Conservation (phyloP, 768 basidiomycete genomes). For the Collybiopsis confluens region DNA sequence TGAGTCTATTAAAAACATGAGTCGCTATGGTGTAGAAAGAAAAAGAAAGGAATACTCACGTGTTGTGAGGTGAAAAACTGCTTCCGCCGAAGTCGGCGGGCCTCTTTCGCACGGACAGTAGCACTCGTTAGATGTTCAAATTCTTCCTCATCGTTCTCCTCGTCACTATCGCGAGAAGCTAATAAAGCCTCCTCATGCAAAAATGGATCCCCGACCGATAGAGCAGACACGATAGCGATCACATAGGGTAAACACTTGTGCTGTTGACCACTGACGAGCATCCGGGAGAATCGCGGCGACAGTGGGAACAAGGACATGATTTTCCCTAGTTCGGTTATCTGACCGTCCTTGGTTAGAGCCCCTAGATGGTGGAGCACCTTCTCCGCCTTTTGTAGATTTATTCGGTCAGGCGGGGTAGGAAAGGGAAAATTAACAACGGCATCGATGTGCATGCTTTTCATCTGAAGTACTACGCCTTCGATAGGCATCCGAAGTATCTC, state of each 20-base stretch:
- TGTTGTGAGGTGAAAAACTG: constrained; percentile 81
- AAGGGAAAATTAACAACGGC: constrained; percentile 97
- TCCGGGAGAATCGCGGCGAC: constrained; percentile 91
- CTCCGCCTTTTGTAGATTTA: constrained; percentile 76
- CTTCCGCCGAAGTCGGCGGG: constrained; percentile 57
- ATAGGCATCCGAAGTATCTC: constrained; percentile 96
- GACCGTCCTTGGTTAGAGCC: constrained; percentile 51
- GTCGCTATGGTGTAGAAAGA: background rate
- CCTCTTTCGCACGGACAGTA: constrained; percentile 49
- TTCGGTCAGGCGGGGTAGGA: constrained; percentile 89
- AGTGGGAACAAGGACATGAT: constrained; percentile 93
- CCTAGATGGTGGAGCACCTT: constrained; percentile 76
- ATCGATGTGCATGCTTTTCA: constrained; percentile 99
- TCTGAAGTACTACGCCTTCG: constrained; percentile 93
- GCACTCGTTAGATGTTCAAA: constrained; percentile 43
- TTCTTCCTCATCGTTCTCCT: constrained; percentile 32
- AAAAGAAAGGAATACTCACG: constrained; percentile 35
- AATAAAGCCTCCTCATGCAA: constrained; percentile 72
- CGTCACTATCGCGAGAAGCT: constrained; percentile 35
- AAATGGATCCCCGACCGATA: constrained; percentile 96
- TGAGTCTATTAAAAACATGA: constrained; percentile 49
- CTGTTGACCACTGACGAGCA: constrained; percentile 90
- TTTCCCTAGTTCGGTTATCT: constrained; percentile 86
- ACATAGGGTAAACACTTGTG: constrained; percentile 83
- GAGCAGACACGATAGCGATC: constrained; percentile 82